These are phyloP conservation scores for Carpinus viminea DNA, from an alignment of 306 rosid species.

Conservation along the genomic window DNA sequence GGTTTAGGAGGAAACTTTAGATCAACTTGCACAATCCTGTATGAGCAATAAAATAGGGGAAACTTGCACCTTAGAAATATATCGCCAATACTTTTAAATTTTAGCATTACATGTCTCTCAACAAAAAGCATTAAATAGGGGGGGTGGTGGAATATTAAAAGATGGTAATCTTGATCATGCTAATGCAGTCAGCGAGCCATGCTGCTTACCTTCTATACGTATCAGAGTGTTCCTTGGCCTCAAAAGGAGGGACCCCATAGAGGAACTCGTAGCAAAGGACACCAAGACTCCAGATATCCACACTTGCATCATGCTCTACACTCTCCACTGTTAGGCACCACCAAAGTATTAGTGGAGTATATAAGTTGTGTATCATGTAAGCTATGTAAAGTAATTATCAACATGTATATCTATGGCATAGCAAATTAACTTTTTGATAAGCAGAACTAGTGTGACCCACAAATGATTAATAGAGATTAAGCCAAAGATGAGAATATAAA, in stretches of 20 bases:
- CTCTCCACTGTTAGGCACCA: slow-evolving; percentile 80
- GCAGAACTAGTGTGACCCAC: neutral
- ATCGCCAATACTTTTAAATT: neutral
- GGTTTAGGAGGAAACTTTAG: slow-evolving; percentile 94
- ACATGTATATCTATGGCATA: neutral
- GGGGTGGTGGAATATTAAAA: neutral
- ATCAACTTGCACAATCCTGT: slow-evolving; percentile 94
- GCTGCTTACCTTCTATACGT: slow-evolving; percentile 81
- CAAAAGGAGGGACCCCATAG: slow-evolving; percentile 95
- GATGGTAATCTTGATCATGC: slow-evolving; percentile 10
- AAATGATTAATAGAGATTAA: neutral
- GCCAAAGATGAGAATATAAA: neutral
- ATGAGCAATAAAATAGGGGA: neutral
- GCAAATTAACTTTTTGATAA: neutral
- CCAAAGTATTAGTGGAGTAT: neutral
- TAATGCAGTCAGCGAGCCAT: neutral
- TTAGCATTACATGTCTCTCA: neutral
- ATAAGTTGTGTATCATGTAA: neutral
- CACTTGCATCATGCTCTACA: slow-evolving; percentile 94
- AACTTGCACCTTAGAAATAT: no score
- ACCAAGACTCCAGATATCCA: slow-evolving; percentile 99
- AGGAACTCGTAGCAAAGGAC: slow-evolving; percentile 96
- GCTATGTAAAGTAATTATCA: neutral
- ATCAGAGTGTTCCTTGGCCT: slow-evolving; percentile 97
- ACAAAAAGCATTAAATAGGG: neutral